Evolutionary conservation across 345 rosid genomes (phyloP).

Genomic region (Schrenkiella parvula): DNA sequence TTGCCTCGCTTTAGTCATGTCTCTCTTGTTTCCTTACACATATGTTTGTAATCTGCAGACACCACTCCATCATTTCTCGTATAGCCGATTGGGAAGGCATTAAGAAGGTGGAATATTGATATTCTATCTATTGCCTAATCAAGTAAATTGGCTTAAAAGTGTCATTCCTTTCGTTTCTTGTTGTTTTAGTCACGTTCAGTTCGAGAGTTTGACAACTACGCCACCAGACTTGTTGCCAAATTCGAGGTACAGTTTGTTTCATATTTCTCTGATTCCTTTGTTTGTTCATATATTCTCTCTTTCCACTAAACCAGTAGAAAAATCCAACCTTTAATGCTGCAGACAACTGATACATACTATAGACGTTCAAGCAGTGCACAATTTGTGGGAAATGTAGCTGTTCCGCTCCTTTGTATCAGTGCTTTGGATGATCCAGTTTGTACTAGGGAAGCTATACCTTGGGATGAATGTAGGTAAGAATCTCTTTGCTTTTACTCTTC

Average conservation of each 20-base stretch:
- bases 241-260: slow-evolving; percentile 58
- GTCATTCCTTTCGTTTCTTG: slow-evolving; percentile 12
- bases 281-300: background rate
- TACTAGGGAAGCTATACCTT: slow-evolving; percentile 88
- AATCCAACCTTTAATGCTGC: slow-evolving; percentile 27
- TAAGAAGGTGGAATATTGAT: slow-evolving; percentile 48
- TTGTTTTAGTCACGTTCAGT: slow-evolving; percentile 64
- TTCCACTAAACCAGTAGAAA: background rate
- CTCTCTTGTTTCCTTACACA: background rate
- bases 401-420: slow-evolving; percentile 83
- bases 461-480: slow-evolving; percentile 93
- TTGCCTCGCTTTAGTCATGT: background rate
- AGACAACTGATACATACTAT: slow-evolving; percentile 91
- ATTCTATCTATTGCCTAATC: background rate
- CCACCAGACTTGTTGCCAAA: slow-evolving; percentile 80
- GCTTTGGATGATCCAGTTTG: slow-evolving; percentile 92
- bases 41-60: slow-evolving; percentile 47
- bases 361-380: slow-evolving; percentile 69
- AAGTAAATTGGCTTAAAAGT: background rate
- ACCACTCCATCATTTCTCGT: slow-evolving; percentile 68
- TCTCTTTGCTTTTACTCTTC: background rate
- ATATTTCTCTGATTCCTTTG: background rate
- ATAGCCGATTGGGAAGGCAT: slow-evolving; percentile 98
- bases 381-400: slow-evolving; percentile 57
- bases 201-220: slow-evolving; percentile 78